These are phyloP conservation scores for Parmales sp. DNA, from an alignment of 108 stramenopile species.

Conservation along the genomic window DNA sequence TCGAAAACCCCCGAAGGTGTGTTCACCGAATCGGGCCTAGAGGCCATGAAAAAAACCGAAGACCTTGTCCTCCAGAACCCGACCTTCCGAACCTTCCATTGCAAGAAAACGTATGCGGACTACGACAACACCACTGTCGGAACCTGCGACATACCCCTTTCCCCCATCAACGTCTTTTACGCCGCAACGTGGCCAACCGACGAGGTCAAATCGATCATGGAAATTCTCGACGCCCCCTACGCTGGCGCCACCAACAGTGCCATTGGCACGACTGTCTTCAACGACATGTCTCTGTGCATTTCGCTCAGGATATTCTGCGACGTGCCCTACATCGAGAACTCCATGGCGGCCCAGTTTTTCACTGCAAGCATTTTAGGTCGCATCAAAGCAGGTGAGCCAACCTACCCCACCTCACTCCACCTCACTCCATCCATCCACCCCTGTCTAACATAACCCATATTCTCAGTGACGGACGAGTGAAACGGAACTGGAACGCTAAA, in stretches of 20 bases:
- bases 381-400: too few relatives aligned
- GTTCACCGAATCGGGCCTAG: slow-evolving; percentile 23
- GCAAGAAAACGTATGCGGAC: slow-evolving; percentile 23
- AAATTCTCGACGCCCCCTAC: not conserved
- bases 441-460: slow-evolving; percentile 19
- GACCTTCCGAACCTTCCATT: slow-evolving; percentile 23
- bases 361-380: too few relatives aligned
- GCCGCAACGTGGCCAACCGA: slow-evolving; percentile 29
- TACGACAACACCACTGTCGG: not conserved
- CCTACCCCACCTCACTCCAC: slow-evolving; percentile 11
- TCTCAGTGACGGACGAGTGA: slow-evolving; percentile 16
- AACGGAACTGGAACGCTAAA: slow-evolving; percentile 32
- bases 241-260: not conserved
- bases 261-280: not conserved
- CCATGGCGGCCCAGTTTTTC: too few relatives aligned
- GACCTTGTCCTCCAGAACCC: slow-evolving; percentile 30
- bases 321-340: too few relatives aligned
- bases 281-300: not conserved
- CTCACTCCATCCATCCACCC: slow-evolving; percentile 7
- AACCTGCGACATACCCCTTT: slow-evolving; percentile 22
- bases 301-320: not conserved
- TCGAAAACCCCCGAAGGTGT: slow-evolving; percentile 21
- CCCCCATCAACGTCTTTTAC: slow-evolving; percentile 33
- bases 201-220: slow-evolving; percentile 18
- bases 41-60: slow-evolving; percentile 34